Conservation (phyloP, 2,329 filamentous ascomycete species). For the Pseudogymnoascus sp. region DNA sequence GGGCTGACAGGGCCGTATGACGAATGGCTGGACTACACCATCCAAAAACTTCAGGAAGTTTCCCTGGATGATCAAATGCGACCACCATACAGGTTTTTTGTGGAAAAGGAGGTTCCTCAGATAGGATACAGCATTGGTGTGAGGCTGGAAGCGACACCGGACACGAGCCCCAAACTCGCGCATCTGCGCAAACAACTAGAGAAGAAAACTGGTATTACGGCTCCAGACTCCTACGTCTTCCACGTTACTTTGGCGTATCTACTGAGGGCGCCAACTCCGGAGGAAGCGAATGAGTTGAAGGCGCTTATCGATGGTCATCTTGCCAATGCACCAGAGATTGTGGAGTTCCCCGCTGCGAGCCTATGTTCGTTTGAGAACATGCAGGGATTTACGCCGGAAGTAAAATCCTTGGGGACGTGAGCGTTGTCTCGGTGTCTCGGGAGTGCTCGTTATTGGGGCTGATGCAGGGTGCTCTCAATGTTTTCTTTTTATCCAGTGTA, state of each 20-base stretch:
- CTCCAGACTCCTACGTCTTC: not conserved
- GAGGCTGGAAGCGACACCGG: not conserved
- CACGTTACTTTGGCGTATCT: not conserved
- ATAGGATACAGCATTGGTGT: not conserved
- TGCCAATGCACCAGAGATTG: not conserved
- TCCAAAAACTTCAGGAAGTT: not conserved
- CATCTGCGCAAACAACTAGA: not conserved
- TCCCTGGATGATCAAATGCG: not conserved
- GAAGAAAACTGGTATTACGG: not conserved
- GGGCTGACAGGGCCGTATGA: not conserved
- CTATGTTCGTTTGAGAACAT: not conserved
- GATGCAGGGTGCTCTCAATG: not conserved
- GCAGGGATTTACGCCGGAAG: not conserved
- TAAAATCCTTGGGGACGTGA: not conserved
- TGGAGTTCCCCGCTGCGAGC: not conserved
- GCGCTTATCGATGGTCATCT: not conserved
- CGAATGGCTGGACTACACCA: not conserved
- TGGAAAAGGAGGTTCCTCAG: not conserved
- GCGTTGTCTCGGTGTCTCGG: not conserved
- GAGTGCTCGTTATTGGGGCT: not conserved
- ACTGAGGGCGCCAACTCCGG: not conserved
- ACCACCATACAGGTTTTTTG: not conserved
- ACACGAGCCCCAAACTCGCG: not conserved
- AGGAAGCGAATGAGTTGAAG: not conserved
- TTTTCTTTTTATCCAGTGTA: not conserved